Evolutionary conservation across 2,329 filamentous ascomycete genomes (phyloP), one percentile per base, ranked within the genome.

Genomic region (Chrysoporthe austroafricana): DNA sequence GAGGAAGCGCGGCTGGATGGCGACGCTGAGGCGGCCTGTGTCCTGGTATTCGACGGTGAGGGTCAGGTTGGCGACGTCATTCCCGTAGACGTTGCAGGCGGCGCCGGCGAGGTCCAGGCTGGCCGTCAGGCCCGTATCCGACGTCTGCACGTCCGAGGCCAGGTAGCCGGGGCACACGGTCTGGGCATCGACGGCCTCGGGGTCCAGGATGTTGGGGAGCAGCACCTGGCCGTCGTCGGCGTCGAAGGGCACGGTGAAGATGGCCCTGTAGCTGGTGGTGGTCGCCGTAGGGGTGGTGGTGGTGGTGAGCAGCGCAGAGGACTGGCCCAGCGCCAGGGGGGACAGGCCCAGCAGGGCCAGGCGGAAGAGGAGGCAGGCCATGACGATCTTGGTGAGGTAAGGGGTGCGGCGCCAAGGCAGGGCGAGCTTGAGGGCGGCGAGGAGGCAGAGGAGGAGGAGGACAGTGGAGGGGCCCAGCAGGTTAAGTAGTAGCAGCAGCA

Each of bases 1-100:
- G 46, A 93, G 77, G 73, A 90, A 83, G 7, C 87, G 85, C 1
- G 91, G 91, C 21, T 84, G 81, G 65, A 96, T 93, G 72, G 89
- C 87, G 62, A 96, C 82, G 66, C 90, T 89, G 52, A 96, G 77
- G 1, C 91, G 84, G 72, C 92, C 86, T 18, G 66, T 46, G 11
- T 56, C 63, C 64, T 79, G 74, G 48, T 77, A 77, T 48, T 75
- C 74, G n/a, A 78, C 76, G 2, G 71, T 66, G 32, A 79, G 64
- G 50, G 70, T 73, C 32, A 79, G 69, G 44, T 73, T 71, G n/a
- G 88, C 83, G 44, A 96, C 81, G 74, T 96, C 93, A 2, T 83
- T 89, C 0, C 92, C 91, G 71, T 94, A 95, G 21, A 87, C 85
- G 77, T 94, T 91, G 80, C 92, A 95, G 5, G 88, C 83, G 13